phyloP scores from a whole-genome alignment of 2,329 filamentous ascomycete species.

The Cryoendolithus antarcticus region DNA sequence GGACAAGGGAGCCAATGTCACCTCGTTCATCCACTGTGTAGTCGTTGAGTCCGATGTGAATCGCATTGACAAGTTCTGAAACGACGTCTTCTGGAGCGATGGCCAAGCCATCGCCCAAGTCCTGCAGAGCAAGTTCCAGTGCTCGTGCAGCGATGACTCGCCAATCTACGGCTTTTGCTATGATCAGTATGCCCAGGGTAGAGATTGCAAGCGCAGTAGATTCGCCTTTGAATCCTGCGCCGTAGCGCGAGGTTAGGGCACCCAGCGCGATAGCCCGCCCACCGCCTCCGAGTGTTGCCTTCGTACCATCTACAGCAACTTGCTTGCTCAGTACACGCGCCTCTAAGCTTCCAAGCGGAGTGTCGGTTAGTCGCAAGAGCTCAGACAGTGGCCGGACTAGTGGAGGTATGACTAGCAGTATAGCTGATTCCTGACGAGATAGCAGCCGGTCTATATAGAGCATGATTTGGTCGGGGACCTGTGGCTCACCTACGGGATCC shows the following conservation, averaged over 20 bases:
- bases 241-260: conserved; percentile 16
- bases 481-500: neutral
- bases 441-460: conserved; percentile 15
- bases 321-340: conserved; percentile 8
- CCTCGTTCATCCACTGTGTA: conserved; percentile 84
- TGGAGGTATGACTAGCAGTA: conserved; percentile 13
- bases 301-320: conserved; percentile 22
- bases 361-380: conserved; percentile 6
- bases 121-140: conserved; percentile 18
- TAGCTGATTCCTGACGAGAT: conserved; percentile 15
- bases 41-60: conserved; percentile 53
- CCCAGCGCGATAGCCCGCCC: conserved; percentile 35
- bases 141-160: conserved; percentile 31
- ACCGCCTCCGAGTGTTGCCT: conserved; percentile 27
- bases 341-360: conserved; percentile 13
- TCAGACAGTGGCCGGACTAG: conserved; percentile 10
- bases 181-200: conserved; percentile 19
- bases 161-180: conserved; percentile 29
- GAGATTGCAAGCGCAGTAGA: conserved; percentile 18
- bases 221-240: conserved; percentile 8
- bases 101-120: conserved; percentile 1
- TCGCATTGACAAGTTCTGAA: conserved; percentile 4
- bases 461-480: conserved; percentile 10
- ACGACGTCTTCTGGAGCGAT: neutral
- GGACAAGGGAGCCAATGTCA: conserved; percentile 77